These are phyloP conservation scores for Iodosphaeria phyllophila DNA, from an alignment of 2,329 filamentous ascomycete genomes.

Conservation along the genomic window DNA sequence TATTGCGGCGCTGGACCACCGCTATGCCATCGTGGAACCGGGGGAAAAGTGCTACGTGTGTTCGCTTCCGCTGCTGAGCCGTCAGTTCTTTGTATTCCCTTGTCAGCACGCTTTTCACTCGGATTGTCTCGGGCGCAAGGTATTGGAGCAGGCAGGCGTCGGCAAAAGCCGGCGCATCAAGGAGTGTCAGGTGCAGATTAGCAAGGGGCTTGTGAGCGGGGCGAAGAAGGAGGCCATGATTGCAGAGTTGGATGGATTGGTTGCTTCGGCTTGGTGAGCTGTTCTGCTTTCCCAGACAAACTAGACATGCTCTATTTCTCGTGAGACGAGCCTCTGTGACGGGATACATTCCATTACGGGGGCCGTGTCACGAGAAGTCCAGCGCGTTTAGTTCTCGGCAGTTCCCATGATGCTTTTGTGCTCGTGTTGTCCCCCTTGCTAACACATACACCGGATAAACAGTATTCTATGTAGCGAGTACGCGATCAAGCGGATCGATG, in stretches of 20 bases:
- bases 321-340: constrained; percentile 1
- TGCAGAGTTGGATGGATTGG: constrained; percentile 75
- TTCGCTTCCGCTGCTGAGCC: constrained; percentile 63
- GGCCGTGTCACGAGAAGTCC: constrained; percentile 1
- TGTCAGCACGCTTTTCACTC: constrained; percentile 97
- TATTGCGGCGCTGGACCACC: constrained; percentile 66
- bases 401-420: too few relatives aligned
- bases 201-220: constrained; percentile 52
- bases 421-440: too few relatives aligned
- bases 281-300: too few relatives aligned
- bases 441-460: constrained; percentile 11
- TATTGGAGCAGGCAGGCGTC: constrained; percentile 63
- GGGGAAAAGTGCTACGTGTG: constrained; percentile 90
- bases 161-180: constrained; percentile 63
- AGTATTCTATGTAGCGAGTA: constrained; percentile 90
- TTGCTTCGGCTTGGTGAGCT: constrained; percentile 71
- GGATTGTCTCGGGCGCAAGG: constrained; percentile 74
- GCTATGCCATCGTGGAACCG: constrained; percentile 92
- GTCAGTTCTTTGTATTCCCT: constrained; percentile 96
- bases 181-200: constrained; percentile 71
- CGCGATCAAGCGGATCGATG: constrained; percentile 84
- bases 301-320: constrained; percentile 1
- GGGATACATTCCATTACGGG: constrained; percentile 1
- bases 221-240: constrained; percentile 65
- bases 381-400: too few relatives aligned